Conservation (phyloP, 345 rosid genomes). For the Eucalyptus marginata region DNA sequence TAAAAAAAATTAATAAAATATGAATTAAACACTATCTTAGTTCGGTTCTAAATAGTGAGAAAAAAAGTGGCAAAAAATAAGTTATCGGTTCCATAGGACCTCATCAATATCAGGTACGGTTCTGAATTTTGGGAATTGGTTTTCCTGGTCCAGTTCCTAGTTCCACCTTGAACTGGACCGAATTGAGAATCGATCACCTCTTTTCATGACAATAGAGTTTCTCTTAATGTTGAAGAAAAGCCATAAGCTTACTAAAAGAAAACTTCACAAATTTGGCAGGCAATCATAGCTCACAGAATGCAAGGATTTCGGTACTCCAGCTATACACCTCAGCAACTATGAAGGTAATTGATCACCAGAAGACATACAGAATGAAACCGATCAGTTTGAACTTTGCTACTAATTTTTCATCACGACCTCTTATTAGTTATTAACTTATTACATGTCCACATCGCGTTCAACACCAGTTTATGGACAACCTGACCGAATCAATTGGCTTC, state of each 20-base stretch:
- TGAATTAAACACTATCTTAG: no score
- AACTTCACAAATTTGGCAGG: not conserved
- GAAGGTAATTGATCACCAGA: not conserved
- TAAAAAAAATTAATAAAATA: no score
- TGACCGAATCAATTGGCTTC: not conserved
- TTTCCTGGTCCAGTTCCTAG: no score
- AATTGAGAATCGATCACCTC: rapidly evolving
- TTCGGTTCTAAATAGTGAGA: no score
- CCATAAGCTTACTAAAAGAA: not conserved
- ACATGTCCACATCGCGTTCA: not conserved
- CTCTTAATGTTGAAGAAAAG: not conserved
- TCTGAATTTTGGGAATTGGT: no score
- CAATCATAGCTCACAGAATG: not conserved
- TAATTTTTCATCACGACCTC: not conserved
- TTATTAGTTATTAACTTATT: not conserved
- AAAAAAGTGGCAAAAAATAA: no score
- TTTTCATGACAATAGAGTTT: not conserved
- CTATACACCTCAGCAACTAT: not conserved
- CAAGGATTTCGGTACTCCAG: not conserved
- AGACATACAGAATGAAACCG: not conserved
- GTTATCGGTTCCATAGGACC: rapidly evolving
- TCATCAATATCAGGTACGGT: rapidly evolving
- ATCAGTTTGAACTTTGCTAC: not conserved
- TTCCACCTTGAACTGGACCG: rapidly evolving
- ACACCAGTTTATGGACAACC: not conserved